A percentile compares a stretch with the other conserved stretches of the same genome.
These are phyloP conservation scores for Epichloe brachyelytri DNA, from an alignment of 2,329 filamentous ascomycete genomes.

Conservation along the genomic window DNA sequence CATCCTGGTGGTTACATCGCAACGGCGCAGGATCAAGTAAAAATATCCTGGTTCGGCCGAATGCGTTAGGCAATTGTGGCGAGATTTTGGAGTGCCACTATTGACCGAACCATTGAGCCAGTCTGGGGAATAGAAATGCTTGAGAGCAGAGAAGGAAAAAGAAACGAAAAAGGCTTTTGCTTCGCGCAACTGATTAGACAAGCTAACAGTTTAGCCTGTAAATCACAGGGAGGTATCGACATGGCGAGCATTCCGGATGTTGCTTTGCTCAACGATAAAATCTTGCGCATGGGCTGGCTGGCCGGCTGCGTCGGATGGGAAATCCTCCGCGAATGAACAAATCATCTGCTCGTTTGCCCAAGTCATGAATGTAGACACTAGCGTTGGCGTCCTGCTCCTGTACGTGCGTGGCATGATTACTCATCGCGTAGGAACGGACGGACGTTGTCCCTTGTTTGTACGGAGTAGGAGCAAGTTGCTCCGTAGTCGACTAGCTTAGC, in stretches of 20 bases:
- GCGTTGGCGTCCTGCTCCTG: neutral
- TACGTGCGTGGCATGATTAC: too few relatives aligned
- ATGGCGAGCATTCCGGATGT: conserved; percentile 18
- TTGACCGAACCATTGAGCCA: neutral
- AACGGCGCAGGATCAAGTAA: conserved; percentile 3
- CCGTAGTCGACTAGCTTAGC: neutral
- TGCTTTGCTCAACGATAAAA: conserved; percentile 13
- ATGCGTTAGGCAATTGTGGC: neutral
- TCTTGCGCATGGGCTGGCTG: conserved; percentile 8
- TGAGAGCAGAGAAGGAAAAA: too few relatives aligned
- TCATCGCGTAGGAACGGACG: neutral
- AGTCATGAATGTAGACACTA: neutral
- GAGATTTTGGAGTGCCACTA: neutral
- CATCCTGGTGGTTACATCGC: conserved; percentile 15
- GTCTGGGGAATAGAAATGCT: too few relatives aligned
- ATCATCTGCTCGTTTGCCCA: neutral
- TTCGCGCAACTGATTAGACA: neutral
- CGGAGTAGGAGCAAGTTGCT: neutral
- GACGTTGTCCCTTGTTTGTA: neutral
- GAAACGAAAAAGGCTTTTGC: too few relatives aligned
- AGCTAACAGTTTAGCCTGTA: too few relatives aligned
- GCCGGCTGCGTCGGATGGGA: conserved; percentile 6
- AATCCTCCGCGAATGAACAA: neutral
- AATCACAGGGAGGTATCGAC: neutral
- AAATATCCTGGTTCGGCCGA: conserved; percentile 10